A percentile compares a stretch with the other conserved stretches of the same genome.
Evolutionary conservation across 148 eudicot species (phyloP).

Genomic region (Pharnaceum exiguum): DNA sequence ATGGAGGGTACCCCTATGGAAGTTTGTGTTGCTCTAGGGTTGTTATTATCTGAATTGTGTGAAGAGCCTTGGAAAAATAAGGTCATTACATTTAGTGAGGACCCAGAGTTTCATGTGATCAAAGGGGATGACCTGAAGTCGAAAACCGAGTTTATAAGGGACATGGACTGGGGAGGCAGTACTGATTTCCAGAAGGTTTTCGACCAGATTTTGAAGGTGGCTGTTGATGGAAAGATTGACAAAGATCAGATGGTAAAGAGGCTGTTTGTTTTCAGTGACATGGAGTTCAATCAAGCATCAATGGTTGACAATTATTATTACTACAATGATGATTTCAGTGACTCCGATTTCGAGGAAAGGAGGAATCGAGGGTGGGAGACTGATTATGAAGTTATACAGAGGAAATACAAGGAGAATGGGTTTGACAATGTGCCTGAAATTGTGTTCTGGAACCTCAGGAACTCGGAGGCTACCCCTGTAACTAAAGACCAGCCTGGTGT

Average conservation of each 20-base stretch:
- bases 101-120: not conserved
- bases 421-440: conserved; percentile 8
- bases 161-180: conserved; percentile 24
- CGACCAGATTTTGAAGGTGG: conserved; percentile 33
- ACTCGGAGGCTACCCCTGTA: not conserved
- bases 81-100: not conserved
- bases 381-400: conserved; percentile 2
- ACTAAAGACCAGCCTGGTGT: not conserved
- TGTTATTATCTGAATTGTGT: conserved; percentile 11
- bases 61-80: conserved; percentile 14
- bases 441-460: conserved; percentile 6
- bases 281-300: not conserved
- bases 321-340: no score
- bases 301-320: no score
- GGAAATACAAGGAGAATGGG: conserved; percentile 7
- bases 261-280: conserved; percentile 3
- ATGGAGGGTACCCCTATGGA: not conserved
- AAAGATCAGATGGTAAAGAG: conserved; percentile 41
- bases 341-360: no score
- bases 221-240: conserved; percentile 9
- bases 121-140: conserved; percentile 5
- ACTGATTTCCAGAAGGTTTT: conserved; percentile 40
- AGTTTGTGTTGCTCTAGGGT: conserved; percentile 37
- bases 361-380: not conserved
- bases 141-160: conserved; percentile 22